Evolutionary conservation across 495 filamentous ascomycete species (phyloP).

Genomic region (Daldinia caldariorum): DNA sequence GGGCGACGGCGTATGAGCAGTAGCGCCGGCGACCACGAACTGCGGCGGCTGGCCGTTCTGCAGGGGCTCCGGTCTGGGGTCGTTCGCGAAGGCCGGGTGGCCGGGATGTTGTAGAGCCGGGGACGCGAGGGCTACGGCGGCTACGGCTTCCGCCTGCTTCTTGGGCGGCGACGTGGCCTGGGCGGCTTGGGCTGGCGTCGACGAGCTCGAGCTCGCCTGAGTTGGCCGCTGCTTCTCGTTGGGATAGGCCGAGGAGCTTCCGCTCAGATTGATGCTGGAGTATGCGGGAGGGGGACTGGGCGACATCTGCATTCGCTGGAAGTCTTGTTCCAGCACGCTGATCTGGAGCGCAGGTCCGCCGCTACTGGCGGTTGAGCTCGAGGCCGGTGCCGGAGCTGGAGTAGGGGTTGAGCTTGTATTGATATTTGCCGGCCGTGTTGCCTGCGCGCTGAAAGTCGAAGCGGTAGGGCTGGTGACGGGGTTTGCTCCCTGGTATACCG

Average conservation of each 20-base stretch:
- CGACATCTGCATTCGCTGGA: conserved; percentile 85
- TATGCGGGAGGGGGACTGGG: conserved; percentile 93
- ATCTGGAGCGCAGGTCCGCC: conserved; percentile 52
- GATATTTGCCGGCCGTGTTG: conserved; percentile 45
- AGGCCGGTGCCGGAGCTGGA: neutral
- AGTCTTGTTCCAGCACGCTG: conserved; percentile 83
- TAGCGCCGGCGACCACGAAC: conserved; percentile 50
- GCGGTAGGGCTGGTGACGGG: conserved; percentile 53
- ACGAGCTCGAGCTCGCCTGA: conserved; percentile 51
- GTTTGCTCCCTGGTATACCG: conserved; percentile 87
- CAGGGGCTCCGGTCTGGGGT: conserved; percentile 60
- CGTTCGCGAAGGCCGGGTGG: conserved; percentile 91
- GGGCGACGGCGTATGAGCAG: conserved; percentile 59
- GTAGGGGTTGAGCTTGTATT: conserved; percentile 28
- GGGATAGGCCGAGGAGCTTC: conserved; percentile 67
- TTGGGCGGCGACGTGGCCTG: conserved; percentile 61
- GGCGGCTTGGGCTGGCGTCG: conserved; percentile 48
- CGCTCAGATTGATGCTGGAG: conserved; percentile 72
- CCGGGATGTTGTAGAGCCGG: conserved; percentile 63
- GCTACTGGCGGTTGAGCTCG: neutral
- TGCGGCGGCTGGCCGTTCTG: conserved; percentile 58
- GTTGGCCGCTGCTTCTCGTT: conserved; percentile 73
- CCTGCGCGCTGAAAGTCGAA: conserved; percentile 46
- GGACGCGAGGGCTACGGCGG: conserved; percentile 48
- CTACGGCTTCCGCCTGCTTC: conserved; percentile 51